Percentiles rank a stretch among this genome's conserved stretches.
Conservation (phyloP, 2,329 filamentous ascomycete genomes). For the Pseudogymnoascus sp. region DNA sequence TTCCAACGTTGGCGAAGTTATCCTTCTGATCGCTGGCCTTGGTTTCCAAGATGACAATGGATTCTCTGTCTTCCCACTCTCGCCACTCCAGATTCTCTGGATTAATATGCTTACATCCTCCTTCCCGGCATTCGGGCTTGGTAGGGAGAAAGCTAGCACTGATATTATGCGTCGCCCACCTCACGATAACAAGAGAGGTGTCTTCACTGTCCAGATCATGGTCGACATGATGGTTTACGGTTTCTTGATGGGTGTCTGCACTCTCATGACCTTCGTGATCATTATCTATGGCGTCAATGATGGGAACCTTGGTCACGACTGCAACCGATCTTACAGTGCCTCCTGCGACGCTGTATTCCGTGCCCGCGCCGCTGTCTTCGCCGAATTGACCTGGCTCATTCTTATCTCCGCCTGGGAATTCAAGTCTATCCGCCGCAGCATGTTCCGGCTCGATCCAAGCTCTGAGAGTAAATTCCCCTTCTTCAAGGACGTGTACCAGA, state of each 20-base stretch:
- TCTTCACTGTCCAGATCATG: constrained; percentile 45
- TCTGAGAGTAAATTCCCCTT: constrained; percentile 30
- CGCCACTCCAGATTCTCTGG: constrained; percentile 53
- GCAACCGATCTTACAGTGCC: constrained; percentile 41
- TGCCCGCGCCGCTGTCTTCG: constrained; percentile 48
- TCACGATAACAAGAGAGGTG: constrained; percentile 39
- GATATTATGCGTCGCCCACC: constrained; percentile 48
- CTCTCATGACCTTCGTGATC: constrained; percentile 41
- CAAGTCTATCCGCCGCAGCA: constrained; percentile 46
- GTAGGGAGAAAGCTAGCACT: constrained; percentile 45
- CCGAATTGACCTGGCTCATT: constrained; percentile 47
- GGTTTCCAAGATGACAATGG: constrained; percentile 45
- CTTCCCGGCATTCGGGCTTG: constrained; percentile 51
- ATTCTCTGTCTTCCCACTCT: constrained; percentile 49
- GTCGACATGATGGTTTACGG: constrained; percentile 47
- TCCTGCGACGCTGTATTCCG: constrained; percentile 46
- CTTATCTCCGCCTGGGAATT: constrained; percentile 53
- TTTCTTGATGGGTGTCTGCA: constrained; percentile 40
- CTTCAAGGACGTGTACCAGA: constrained; percentile 41
- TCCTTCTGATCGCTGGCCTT: constrained; percentile 48
- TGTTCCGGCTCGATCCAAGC: constrained; percentile 47
- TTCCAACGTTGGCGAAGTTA: constrained; percentile 49
- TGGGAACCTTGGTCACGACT: constrained; percentile 44
- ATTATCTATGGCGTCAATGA: constrained; percentile 42
- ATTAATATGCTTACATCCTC: constrained; percentile 56